Percentiles rank a stretch among this genome's conserved stretches.
phyloP scores from a whole-genome alignment of 2,329 filamentous ascomycete genomes.

The Penicillium digitatum region DNA sequence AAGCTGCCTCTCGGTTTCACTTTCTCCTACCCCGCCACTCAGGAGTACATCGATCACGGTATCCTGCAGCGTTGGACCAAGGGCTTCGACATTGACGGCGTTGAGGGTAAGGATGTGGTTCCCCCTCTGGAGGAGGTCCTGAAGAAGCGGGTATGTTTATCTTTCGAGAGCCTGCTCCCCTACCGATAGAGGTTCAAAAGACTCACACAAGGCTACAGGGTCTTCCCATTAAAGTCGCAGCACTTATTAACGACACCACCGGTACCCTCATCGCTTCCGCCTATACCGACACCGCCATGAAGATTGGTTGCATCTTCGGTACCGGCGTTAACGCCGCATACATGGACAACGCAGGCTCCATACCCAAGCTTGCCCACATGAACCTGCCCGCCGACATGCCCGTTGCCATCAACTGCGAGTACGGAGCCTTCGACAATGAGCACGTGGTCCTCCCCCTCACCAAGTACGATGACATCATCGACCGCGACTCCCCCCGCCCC shows the following conservation, averaged over 20 bases:
- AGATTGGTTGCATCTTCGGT: conserved; percentile 96
- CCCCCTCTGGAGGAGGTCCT: conserved; percentile 80
- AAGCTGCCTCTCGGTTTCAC: conserved; percentile 82
- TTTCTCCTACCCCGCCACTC: conserved; percentile 91
- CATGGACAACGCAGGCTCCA: conserved; percentile 86
- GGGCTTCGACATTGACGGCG: conserved; percentile 88
- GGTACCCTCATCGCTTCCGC: conserved; percentile 94
- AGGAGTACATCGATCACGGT: conserved; percentile 89
- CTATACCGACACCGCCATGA: conserved; percentile 91
- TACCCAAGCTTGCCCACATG: conserved; percentile 90
- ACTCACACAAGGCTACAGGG: conserved; percentile 51
- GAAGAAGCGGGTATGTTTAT: conserved; percentile 57
- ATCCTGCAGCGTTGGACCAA: conserved; percentile 95
- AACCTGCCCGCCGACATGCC: conserved; percentile 78
- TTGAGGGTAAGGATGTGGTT: conserved; percentile 86
- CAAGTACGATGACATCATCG: conserved; percentile 79
- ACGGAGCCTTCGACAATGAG: conserved; percentile 94
- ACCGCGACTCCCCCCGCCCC: conserved; percentile 85
- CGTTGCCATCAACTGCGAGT: conserved; percentile 97
- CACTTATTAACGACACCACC: conserved; percentile 95
- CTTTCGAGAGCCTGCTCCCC: no score
- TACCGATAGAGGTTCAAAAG: background rate
- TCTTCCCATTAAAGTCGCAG: conserved; percentile 86
- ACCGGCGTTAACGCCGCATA: conserved; percentile 98
- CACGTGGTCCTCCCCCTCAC: conserved; percentile 82